phyloP scores from a whole-genome alignment of 2,329 filamentous ascomycete genomes.

The Curvularia eragrostidis region DNA sequence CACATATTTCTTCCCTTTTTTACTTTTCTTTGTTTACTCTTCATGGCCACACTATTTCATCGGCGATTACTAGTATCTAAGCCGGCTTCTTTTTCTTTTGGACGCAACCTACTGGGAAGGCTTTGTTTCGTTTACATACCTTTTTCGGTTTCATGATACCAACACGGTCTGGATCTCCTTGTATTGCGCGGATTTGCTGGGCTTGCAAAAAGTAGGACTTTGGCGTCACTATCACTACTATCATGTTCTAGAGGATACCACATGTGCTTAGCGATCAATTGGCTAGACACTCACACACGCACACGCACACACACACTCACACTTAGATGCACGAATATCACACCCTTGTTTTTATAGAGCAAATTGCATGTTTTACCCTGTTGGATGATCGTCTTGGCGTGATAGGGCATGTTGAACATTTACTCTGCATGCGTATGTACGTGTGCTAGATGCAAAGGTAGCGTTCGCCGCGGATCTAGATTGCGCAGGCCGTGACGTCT shows the following conservation, averaged over 20 bases:
- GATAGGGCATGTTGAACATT: not conserved
- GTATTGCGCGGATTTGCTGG: constrained; percentile 16
- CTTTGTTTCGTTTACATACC: constrained; percentile 16
- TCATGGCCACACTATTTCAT: constrained; percentile 22
- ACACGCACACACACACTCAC: constrained; percentile 24
- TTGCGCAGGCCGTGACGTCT: constrained; percentile 1
- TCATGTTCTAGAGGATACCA: constrained; percentile 29
- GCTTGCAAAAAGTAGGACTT: constrained; percentile 28
- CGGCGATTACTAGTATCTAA: constrained; percentile 20
- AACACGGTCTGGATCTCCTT: constrained; percentile 20
- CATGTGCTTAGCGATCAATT: constrained; percentile 25
- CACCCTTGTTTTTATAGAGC: constrained; percentile 13
- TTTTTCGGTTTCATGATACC: constrained; percentile 29
- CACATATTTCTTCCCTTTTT: constrained; percentile 12
- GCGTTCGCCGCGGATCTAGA: constrained; percentile 3
- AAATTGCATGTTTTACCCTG: constrained; percentile 7
- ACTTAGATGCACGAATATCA: constrained; percentile 34
- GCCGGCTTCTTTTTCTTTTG: not conserved
- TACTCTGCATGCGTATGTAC: not conserved
- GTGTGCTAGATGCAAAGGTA: constrained; percentile 1
- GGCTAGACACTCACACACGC: constrained; percentile 26
- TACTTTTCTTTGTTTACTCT: constrained; percentile 20
- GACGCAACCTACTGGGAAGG: constrained; percentile 15
- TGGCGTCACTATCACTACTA: constrained; percentile 17
- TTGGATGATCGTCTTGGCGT: not conserved